Conservation (phyloP, 805 yeast genomes). For the Saturnispora kantuleensis region DNA sequence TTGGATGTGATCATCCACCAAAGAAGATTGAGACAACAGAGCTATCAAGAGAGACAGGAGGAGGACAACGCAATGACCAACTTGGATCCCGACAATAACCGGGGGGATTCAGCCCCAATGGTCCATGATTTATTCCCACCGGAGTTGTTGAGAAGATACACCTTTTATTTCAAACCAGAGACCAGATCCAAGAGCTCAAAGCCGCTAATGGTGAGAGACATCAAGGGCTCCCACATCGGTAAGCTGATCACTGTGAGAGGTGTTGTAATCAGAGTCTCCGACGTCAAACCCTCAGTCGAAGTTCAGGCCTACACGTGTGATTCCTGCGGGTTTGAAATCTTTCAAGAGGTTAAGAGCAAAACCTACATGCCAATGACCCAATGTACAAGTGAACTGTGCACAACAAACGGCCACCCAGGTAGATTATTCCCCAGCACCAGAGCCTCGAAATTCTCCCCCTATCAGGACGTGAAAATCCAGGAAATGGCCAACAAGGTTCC, state of each 20-base stretch:
- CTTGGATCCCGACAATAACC: constrained; percentile 20
- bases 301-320: constrained; percentile 97
- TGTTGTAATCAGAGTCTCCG: constrained; percentile 89
- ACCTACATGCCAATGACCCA: constrained; percentile 81
- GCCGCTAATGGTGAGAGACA: constrained; percentile 80
- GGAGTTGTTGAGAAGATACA: constrained; percentile 76
- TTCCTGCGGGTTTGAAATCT: constrained; percentile 91
- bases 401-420: constrained; percentile 72
- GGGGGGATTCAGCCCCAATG: constrained; percentile 15
- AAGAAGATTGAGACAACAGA: constrained; percentile 71
- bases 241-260: constrained; percentile 86
- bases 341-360: constrained; percentile 84
- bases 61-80: constrained; percentile 46
- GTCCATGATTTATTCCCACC: constrained; percentile 64
- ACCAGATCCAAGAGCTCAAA: constrained; percentile 35
- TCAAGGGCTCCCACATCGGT: constrained; percentile 77
- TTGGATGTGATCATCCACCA: constrained; percentile 88
- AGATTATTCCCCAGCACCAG: constrained; percentile 86
- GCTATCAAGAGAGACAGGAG: constrained; percentile 56
- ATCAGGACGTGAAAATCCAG: constrained; percentile 92
- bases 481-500: constrained; percentile 96
- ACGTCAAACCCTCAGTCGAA: constrained; percentile 84
- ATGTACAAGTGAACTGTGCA: constrained; percentile 77
- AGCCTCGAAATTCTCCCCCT: constrained; percentile 90
- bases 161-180: constrained; percentile 77